Evolutionary conservation across 1,139 yeast genomes (phyloP).

Genomic region (Pichia sp.): DNA sequence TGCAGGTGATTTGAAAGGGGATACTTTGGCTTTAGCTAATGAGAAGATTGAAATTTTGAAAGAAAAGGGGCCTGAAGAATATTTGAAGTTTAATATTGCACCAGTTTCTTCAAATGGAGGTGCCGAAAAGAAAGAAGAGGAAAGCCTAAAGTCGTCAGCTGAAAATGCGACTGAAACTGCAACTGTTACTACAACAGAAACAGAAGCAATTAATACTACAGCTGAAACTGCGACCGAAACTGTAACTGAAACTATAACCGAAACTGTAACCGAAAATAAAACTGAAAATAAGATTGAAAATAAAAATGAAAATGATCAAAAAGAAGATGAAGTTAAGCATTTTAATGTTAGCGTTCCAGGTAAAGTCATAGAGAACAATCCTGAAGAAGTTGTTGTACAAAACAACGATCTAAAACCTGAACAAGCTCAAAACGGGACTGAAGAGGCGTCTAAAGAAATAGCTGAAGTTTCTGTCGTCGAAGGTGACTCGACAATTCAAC

Average conservation of each 20-base stretch:
- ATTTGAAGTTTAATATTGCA: conserved; percentile 16
- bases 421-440: not conserved
- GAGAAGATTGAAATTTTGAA: conserved; percentile 29
- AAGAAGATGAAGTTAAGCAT: not conserved
- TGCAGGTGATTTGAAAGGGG: conserved; percentile 26
- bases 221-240: no score
- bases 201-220: no score
- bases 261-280: conserved; percentile 1
- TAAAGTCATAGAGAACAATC: conserved; percentile 1
- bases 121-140: not conserved
- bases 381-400: conserved; percentile 1
- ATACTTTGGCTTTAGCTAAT: conserved; percentile 18
- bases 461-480: conserved; percentile 23
- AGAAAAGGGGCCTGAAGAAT: conserved; percentile 28
- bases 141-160: no score
- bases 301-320: not conserved
- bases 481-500: conserved; percentile 32
- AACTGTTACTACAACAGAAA: no score
- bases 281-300: not conserved
- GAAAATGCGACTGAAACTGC: no score
- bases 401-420: not conserved
- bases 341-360: not conserved
- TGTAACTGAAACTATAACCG: no score
- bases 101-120: conserved; percentile 6
- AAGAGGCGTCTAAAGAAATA: conserved; percentile 1